Conservation (phyloP, 495 filamentous ascomycete genomes). For the Stereocaulon alpinum region DNA sequence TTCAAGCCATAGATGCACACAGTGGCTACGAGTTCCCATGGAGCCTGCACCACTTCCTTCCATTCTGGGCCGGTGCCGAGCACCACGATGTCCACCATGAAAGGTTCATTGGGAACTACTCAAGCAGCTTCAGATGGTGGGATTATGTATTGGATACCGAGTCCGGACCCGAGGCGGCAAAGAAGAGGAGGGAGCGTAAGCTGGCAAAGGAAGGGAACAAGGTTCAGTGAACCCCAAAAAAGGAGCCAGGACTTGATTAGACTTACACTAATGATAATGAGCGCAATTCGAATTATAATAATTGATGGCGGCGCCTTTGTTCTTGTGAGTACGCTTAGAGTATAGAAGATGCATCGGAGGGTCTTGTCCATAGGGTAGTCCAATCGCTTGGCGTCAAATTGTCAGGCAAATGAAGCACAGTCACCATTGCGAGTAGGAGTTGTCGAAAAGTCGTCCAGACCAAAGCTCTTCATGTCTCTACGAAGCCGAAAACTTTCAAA, state of each 20-base stretch:
- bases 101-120: constrained; percentile 94
- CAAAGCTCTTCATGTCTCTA: not conserved
- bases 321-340: not conserved
- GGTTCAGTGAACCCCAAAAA: constrained; percentile 37
- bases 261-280: constrained; percentile 3
- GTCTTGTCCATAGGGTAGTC: not conserved
- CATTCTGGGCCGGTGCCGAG: constrained; percentile 95
- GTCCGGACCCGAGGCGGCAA: constrained; percentile 75
- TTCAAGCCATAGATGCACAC: constrained; percentile 97
- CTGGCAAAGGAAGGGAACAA: constrained; percentile 55
- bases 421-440: no score
- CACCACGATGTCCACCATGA: constrained; percentile 97
- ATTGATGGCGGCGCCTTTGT: not conserved
- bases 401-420: no score
- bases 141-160: constrained; percentile 91
- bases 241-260: not conserved
- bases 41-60: constrained; percentile 88
- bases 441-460: not conserved
- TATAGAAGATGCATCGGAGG: not conserved
- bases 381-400: no score
- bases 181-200: constrained; percentile 74
- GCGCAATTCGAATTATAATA: not conserved
- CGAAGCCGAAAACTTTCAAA: not conserved
- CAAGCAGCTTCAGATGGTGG: constrained; percentile 99
- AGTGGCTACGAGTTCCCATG: constrained; percentile 97